phyloP scores from a whole-genome alignment of 176 grass and related monocot genomes.

The Tuctoria greenei region DNA sequence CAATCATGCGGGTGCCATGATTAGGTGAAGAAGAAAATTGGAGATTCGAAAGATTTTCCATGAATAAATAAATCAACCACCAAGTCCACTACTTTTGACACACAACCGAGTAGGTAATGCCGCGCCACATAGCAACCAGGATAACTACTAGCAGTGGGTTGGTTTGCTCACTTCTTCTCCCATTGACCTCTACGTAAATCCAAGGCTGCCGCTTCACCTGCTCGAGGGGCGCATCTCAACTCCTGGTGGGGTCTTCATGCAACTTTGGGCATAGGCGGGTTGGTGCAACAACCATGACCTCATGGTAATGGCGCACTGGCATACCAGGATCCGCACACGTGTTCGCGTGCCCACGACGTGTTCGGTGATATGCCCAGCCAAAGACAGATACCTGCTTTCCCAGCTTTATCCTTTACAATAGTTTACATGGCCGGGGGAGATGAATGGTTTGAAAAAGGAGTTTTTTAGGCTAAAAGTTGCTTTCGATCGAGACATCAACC shows the following conservation, averaged over 20 bases:
- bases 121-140: conserved; percentile 2
- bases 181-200: conserved; percentile 28
- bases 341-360: conserved; percentile 36
- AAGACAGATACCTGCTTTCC: conserved; percentile 22
- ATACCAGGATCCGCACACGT: not conserved
- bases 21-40: conserved; percentile 14
- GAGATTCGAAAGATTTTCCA: not conserved
- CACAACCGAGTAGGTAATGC: not conserved
- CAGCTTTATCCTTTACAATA: not conserved
- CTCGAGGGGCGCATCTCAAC: not conserved
- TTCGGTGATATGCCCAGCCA: conserved; percentile 44
- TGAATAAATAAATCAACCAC: not conserved
- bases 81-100: conserved; percentile 30
- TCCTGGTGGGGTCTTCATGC: conserved; percentile 18
- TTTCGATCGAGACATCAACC: too few species aligned
- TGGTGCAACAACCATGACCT: conserved; percentile 36
- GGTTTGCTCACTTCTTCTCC: conserved; percentile 15
- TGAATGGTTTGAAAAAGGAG: conserved; percentile 8
- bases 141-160: conserved; percentile 4
- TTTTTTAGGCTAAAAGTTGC: too few species aligned
- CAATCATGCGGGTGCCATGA: too few species aligned
- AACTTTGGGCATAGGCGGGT: conserved; percentile 8
- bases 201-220: conserved; percentile 4
- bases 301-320: conserved; percentile 4
- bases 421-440: conserved; percentile 25